Evolutionary conservation across 2,329 filamentous ascomycete genomes (phyloP).

Genomic region (Zymoseptoria passerinii): DNA sequence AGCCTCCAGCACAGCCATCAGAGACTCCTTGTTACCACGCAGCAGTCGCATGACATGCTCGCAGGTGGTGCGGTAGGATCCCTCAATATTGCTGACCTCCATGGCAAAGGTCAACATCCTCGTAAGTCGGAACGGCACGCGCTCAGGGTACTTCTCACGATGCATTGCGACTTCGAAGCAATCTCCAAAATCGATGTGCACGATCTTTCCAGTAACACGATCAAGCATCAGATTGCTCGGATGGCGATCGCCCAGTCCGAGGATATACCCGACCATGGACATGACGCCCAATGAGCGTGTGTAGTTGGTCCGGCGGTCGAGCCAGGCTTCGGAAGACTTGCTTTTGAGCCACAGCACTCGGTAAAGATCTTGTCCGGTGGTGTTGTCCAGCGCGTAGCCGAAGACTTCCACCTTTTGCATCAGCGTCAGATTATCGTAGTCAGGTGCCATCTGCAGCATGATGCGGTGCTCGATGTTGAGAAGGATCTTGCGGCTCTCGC

Average conservation of each 20-base stretch:
- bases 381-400: slow-evolving; percentile 97
- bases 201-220: slow-evolving; percentile 87
- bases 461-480: slow-evolving; percentile 99
- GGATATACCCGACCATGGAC: slow-evolving; percentile 99
- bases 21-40: slow-evolving; percentile 91
- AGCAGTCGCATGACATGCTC: slow-evolving; percentile 98
- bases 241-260: slow-evolving; percentile 91
- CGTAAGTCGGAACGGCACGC: slow-evolving; percentile 94
- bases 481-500: slow-evolving; percentile 91
- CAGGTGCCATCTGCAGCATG: slow-evolving; percentile 99
- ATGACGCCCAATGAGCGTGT: slow-evolving; percentile 95
- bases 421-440: slow-evolving; percentile 95
- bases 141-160: slow-evolving; percentile 95
- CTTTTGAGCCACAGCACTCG: slow-evolving; percentile 98
- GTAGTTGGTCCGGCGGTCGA: slow-evolving; percentile 97
- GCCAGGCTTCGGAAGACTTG: slow-evolving; percentile 95
- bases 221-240: slow-evolving; percentile 98
- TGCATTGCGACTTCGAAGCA: slow-evolving; percentile 99
- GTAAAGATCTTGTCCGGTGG: slow-evolving; percentile 95
- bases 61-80: slow-evolving; percentile 94
- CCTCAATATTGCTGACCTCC: slow-evolving; percentile 99
- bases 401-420: slow-evolving; percentile 99
- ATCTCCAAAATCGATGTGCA: slow-evolving; percentile 98
- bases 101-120: slow-evolving; percentile 99
- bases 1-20: slow-evolving; percentile 97